Conservation (phyloP, 2,329 filamentous ascomycete genomes). For the Hypoxylon sp. region DNA sequence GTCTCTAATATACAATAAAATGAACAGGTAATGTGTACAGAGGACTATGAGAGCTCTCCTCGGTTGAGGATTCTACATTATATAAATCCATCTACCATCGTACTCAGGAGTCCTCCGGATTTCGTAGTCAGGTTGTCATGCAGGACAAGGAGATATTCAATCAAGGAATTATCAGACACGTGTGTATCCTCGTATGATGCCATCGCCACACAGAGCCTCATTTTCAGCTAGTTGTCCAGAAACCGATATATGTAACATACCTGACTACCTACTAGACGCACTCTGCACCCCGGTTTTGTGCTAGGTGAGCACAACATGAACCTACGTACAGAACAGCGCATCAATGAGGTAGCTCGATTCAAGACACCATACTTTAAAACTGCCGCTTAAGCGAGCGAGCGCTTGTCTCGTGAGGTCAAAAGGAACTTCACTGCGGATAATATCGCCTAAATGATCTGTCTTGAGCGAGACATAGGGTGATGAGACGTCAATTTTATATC, state of each 20-base stretch:
- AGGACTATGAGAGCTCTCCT: not conserved
- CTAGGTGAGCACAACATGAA: slow-evolving; percentile 22
- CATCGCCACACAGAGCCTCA: slow-evolving; percentile 14
- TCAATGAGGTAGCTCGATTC: slow-evolving; percentile 15
- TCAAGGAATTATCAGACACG: slow-evolving; percentile 29
- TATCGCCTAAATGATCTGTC: slow-evolving; percentile 29
- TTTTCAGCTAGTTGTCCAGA: slow-evolving; percentile 23
- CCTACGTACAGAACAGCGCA: not conserved
- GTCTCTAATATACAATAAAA: slow-evolving; percentile 17
- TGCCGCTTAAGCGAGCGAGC: slow-evolving; percentile 4
- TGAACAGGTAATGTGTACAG: slow-evolving; percentile 6
- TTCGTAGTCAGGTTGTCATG: not conserved
- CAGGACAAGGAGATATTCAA: slow-evolving; percentile 10
- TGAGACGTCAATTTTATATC: not conserved
- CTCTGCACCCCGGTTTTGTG: slow-evolving; percentile 47
- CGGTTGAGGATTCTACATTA: not conserved
- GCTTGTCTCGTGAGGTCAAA: slow-evolving; percentile 6
- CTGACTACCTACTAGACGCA: slow-evolving; percentile 42
- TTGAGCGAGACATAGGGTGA: slow-evolving; percentile 22
- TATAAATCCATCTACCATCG: slow-evolving; percentile 24
- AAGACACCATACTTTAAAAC: slow-evolving; percentile 18
- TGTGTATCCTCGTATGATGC: slow-evolving; percentile 23
- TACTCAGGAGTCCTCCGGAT: not conserved
- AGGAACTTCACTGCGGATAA: not conserved
- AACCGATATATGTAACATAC: slow-evolving; percentile 24